A percentile compares a stretch with the other conserved stretches of the same genome.
phyloP scores from a whole-genome alignment of 2,329 filamentous ascomycete species.

The Seiridium cupressi region DNA sequence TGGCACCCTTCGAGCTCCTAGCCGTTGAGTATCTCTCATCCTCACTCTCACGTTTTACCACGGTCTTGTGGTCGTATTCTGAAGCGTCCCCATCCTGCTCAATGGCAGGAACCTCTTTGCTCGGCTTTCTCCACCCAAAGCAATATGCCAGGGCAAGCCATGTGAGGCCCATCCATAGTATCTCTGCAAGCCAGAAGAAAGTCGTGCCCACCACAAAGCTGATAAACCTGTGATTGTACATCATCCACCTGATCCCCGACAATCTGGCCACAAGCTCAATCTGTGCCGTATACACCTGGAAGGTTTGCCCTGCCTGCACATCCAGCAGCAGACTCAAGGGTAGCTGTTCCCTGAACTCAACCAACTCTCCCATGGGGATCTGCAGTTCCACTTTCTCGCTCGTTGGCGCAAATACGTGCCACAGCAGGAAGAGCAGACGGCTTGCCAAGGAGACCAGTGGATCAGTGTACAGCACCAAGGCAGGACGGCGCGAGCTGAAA shows the following conservation, averaged over 20 bases:
- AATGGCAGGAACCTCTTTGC: conserved; percentile 12
- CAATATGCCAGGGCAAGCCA: conserved; percentile 55
- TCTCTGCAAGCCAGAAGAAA: conserved; percentile 75
- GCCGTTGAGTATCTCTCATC: neutral
- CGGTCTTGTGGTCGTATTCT: neutral
- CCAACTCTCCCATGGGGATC: conserved; percentile 70
- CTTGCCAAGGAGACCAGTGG: conserved; percentile 62
- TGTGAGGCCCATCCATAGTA: conserved; percentile 62
- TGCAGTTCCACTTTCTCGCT: conserved; percentile 60
- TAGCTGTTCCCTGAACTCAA: conserved; percentile 57
- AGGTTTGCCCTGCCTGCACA: conserved; percentile 63
- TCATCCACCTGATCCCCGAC: conserved; percentile 74
- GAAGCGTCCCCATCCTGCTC: conserved; percentile 6
- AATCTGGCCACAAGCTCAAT: conserved; percentile 74
- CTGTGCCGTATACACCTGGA: conserved; percentile 74
- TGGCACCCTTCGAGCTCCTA: neutral
- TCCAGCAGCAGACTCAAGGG: conserved; percentile 56
- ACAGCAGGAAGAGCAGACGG: conserved; percentile 62
- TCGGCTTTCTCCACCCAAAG: conserved; percentile 26
- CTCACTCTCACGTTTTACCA: neutral
- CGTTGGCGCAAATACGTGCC: conserved; percentile 60
- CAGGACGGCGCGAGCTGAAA: conserved; percentile 68
- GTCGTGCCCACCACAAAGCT: conserved; percentile 68
- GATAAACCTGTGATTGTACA: conserved; percentile 78
- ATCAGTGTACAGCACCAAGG: conserved; percentile 77